Evolutionary conservation across 192 early-diverging fungal species (phyloP), one percentile per base, ranked within the genome.

Genomic region (Globomyces pollinis-pini): DNA sequence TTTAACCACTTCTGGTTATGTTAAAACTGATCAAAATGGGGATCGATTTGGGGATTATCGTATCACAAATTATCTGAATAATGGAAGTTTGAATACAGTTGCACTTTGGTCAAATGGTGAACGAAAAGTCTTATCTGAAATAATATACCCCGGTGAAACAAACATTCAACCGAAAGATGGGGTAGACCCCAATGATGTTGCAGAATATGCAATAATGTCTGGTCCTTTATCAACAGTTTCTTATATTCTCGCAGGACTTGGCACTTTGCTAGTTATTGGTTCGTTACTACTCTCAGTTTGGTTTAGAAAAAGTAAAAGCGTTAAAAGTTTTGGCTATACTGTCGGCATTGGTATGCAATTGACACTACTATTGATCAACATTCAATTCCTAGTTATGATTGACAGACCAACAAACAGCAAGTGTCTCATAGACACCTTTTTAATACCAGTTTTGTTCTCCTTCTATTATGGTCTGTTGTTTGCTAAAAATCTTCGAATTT

Each of bases 381-480:
- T 55, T 24, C 23, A 55, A 7, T n/a, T 55, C 21, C 13, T 55
- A 21, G 29, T 28, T n/a, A 55, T 55, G 53, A 8, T 55, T 7
- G 29, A 41, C 53, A 55, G 33, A 36, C 53, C 53, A 23, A 41
- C 30, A 24, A 1, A 5, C 9, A 2, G 21, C 7, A 1, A 20
- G 21, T 55, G 53, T 24, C 21, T n/a, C n/a, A 11, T 6, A 5
- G 53, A 55, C 33, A 33, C 53, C 4, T 4, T 41, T 38, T 23
- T 47, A 6, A 9, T 47, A 15, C 44, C 44, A 47, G 28, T 47
- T 26, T 26, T 31, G 2, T 55, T 55, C 33, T 55, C 53, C 6
- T 11, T 55, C 11, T 55, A 55, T n/a, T 55, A 55, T 41, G 53
- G 53, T 12, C 33, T 35, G 35, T 26, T 55, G 35, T 55, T 38